These are phyloP conservation scores for Fomitopsis schrenkii DNA, from an alignment of 1,284 basidiomycete genomes.

Conservation along the genomic window DNA sequence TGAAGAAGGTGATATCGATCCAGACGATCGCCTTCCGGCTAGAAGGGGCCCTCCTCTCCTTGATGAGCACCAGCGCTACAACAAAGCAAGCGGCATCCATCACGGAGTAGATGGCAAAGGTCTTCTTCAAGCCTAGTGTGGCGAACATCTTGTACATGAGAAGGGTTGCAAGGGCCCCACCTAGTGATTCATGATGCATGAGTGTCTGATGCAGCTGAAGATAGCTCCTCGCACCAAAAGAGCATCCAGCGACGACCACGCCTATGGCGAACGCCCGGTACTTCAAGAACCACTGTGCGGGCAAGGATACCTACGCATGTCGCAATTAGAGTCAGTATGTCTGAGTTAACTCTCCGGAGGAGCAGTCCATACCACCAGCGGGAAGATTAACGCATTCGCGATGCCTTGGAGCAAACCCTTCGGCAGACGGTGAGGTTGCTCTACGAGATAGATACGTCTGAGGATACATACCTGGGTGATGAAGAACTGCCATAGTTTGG, in stretches of 20 bases:
- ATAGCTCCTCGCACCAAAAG: constrained; percentile 5
- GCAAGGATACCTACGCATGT: constrained; percentile 10
- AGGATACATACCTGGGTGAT: constrained; percentile 16
- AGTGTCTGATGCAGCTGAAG: neutral
- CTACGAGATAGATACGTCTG: neutral
- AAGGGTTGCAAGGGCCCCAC: constrained; percentile 19
- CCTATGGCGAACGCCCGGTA: constrained; percentile 15
- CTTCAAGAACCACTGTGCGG: constrained; percentile 17
- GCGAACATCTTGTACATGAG: constrained; percentile 18
- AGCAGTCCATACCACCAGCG: constrained; percentile 10
- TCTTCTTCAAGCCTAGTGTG: constrained; percentile 15
- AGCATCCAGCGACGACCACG: constrained; percentile 13
- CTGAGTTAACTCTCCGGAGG: neutral
- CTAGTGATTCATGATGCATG: constrained; percentile 4
- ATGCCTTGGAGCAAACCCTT: constrained; percentile 17
- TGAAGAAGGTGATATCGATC: constrained; percentile 22
- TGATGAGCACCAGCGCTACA: constrained; percentile 19
- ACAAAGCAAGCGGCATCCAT: constrained; percentile 19
- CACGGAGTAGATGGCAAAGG: constrained; percentile 19
- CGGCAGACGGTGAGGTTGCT: neutral
- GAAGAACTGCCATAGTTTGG: constrained; percentile 25
- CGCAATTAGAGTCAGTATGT: neutral
- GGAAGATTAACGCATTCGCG: constrained; percentile 12
- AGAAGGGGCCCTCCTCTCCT: constrained; percentile 14
- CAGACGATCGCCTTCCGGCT: constrained; percentile 16